Evolutionary conservation across 352 stramenopile species (phyloP), one percentile per base, ranked within the genome.

Genomic region (Pseudoperonospora humuli): DNA sequence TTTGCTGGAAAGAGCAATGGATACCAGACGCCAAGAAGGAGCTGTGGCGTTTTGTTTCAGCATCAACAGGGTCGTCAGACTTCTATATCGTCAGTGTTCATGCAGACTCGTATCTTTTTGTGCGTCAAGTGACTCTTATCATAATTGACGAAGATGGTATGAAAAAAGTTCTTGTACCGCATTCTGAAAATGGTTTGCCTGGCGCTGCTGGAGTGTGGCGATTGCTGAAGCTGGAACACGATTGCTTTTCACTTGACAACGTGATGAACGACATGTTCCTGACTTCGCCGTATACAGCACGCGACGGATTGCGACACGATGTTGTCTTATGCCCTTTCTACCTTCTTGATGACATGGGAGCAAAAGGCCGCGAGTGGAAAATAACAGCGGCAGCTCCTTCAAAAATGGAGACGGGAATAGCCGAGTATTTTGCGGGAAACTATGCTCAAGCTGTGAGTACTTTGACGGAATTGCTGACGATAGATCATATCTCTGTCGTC

Each of bases 11-110:
- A 20, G 13, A 8, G 1, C 5, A 54, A 7, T 54, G 46, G 46
- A 18, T 8, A 23, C 7, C n/a, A 10, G 47, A 55, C 18, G 15
- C 23, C 0, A 41, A 42, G 3, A 52, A 52, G 24, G 49, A 57
- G 8, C 3, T 57, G 14, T 57, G 49, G 41, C 14, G 34, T 17
- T 24, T 57, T 28, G n/a, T 57, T 43, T 27, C 40, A 29, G 36
- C 24, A 7, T 11, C 11, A 34, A 35, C 27, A 14, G 33, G 35
- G 6, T 40, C 20, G n/a, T 33, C 20, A 10, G 18, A 45, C 8
- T 46, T 52, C 17, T 57, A 45, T 24, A 17, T 52, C 18, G 23
- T 52, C 20, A 57, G 8, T 13, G 29, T 36, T 11, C 42, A 26
- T 19, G 14, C 20, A 2, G 34, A 42, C 10, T 34, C 20, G 11